These are phyloP conservation scores for Puya raimondii DNA, from an alignment of 176 grass and related monocot genomes.

Conservation along the genomic window DNA sequence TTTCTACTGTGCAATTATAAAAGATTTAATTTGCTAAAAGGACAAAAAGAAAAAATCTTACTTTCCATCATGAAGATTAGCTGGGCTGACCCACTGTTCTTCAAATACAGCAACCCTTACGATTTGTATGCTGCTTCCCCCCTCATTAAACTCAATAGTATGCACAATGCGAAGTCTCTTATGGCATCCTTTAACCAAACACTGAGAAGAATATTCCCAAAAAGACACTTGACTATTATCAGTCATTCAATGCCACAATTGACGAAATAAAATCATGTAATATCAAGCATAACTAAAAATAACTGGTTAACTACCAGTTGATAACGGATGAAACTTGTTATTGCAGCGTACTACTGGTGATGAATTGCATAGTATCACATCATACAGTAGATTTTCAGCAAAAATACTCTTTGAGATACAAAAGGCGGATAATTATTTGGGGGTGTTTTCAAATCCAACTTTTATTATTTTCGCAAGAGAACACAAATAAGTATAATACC, in stretches of 20 bases:
- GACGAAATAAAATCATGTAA: not conserved
- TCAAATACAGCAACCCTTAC: conserved; percentile 87
- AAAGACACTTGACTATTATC: conserved; percentile 14
- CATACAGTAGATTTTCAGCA: not conserved
- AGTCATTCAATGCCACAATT: not conserved
- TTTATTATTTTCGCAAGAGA: not conserved
- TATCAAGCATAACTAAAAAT: not conserved
- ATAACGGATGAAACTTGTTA: not conserved
- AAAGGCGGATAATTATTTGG: not conserved
- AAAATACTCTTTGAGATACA: not conserved
- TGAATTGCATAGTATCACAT: not conserved
- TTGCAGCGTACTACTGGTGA: not conserved
- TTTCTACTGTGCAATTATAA: not conserved
- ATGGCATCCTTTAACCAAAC: conserved; percentile 91
- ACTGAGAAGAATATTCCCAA: conserved; percentile 31
- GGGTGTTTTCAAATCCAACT: not conserved
- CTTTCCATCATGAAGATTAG: conserved; percentile 56
- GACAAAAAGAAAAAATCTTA: conserved; percentile 26
- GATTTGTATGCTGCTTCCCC: conserved; percentile 73
- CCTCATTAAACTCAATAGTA: conserved; percentile 86
- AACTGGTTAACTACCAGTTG: not conserved
- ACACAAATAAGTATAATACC: no score
- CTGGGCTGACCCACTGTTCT: conserved; percentile 77
- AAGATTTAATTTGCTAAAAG: not conserved
- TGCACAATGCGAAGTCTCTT: conserved; percentile 85